Conservation (phyloP, 177 flowering plant species). For the Telopea speciosissima region DNA sequence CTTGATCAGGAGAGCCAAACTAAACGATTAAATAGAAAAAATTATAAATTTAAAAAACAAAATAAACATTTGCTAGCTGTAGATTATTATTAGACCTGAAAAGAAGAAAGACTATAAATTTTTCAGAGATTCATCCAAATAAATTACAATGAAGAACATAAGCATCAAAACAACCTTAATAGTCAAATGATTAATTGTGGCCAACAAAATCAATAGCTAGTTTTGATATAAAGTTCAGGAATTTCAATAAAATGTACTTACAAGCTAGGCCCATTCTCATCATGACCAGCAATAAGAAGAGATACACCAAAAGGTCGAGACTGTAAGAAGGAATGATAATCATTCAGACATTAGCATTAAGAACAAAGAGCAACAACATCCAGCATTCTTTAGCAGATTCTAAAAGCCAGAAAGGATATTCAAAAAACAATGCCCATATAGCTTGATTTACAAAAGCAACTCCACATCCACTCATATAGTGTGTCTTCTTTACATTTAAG, state of each 20-base stretch:
- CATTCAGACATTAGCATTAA: too few species aligned
- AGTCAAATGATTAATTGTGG: neutral
- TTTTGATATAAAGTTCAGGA: neutral
- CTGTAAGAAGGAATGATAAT: neutral
- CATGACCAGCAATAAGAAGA: neutral
- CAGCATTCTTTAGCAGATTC: neutral
- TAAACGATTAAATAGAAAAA: too few species aligned
- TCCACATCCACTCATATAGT: neutral
- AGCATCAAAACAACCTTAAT: too few species aligned
- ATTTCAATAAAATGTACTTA: neutral
- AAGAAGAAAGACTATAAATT: too few species aligned
- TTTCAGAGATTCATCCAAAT: too few species aligned
- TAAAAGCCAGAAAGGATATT: neutral
- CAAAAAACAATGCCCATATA: neutral
- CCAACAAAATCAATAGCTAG: neutral
- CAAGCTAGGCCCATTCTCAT: neutral
- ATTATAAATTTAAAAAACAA: too few species aligned
- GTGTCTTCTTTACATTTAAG: neutral
- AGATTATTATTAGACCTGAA: too few species aligned
- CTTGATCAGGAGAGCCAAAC: too few species aligned
- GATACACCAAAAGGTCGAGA: neutral
- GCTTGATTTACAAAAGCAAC: neutral
- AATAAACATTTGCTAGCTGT: too few species aligned
- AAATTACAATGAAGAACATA: too few species aligned
- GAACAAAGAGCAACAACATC: neutral